phyloP scores from a whole-genome alignment of 2,329 filamentous ascomycete genomes.

The Thermothelomyces thermophilus region DNA sequence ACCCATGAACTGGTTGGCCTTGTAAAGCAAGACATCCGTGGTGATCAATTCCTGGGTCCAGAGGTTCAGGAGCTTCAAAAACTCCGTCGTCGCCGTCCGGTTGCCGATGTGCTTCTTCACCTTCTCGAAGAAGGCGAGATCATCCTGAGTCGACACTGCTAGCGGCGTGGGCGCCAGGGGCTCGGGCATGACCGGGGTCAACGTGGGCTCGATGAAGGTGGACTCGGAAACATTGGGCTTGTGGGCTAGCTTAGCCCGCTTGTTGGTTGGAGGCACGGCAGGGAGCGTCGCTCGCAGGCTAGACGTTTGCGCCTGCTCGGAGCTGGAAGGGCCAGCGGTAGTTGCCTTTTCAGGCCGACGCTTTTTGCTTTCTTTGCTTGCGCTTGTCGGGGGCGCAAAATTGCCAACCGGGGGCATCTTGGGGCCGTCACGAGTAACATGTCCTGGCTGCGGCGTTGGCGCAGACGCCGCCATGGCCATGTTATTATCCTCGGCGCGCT shows the following conservation, averaged over 20 bases:
- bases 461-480: conserved; percentile 43
- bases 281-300: conserved; percentile 32
- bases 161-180: conserved; percentile 72
- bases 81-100: conserved; percentile 87
- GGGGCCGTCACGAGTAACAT: conserved; percentile 50
- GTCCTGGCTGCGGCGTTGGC: conserved; percentile 50
- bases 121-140: conserved; percentile 89
- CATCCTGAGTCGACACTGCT: conserved; percentile 70
- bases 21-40: conserved; percentile 71
- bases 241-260: conserved; percentile 71
- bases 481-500: conserved; percentile 64
- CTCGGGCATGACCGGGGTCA: conserved; percentile 82
- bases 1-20: conserved; percentile 79
- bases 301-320: conserved; percentile 34
- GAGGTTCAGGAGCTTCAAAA: conserved; percentile 92
- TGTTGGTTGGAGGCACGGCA: conserved; percentile 33
- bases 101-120: conserved; percentile 96
- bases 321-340: conserved; percentile 39
- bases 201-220: conserved; percentile 69
- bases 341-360: conserved; percentile 56
- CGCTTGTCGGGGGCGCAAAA: conserved; percentile 76
- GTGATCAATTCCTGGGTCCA: conserved; percentile 92
- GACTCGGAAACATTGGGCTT: conserved; percentile 50
- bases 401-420: conserved; percentile 92
- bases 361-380: conserved; percentile 87